Base-by-base conservation (phyloP, 2,329 filamentous ascomycete genomes). In the Scleromitrula shiraiana region DNA sequence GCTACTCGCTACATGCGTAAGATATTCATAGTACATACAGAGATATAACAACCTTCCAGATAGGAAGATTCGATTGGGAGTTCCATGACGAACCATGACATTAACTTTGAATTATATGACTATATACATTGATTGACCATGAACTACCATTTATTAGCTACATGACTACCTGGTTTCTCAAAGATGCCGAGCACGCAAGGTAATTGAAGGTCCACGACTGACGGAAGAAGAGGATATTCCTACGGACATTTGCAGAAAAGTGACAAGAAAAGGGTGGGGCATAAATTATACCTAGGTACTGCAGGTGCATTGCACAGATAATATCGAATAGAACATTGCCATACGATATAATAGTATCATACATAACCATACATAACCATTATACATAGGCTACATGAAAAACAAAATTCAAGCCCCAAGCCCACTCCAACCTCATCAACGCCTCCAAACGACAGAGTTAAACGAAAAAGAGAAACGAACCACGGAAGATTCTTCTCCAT, bases 191-290 rank as follows among this genome's bases (percentile, higher is more conserved):
- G 37, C 37, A 47, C n/a, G 44, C 32, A 41, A 35, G 26, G 15
- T 20, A 41, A 46, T n/a, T 41, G 44, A 27, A 41, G 37, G 36
- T 41, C 37, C 37, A 41, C 36, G 37, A 41, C 37, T 12, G 37
- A 41, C 37, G 29, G 44, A 41, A 47, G 36, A 39, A 30, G 43
- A 35, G 22, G 22, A 22, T 15, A 24, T 41, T 39, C 10, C 2
- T 24, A 35, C 44, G 44, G 44, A 27, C 29, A 22, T 41, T 35
- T 29, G 44, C 37, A 47, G 44, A n/a, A 41, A 23, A 22, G n/a
- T n/a, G n/a, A n/a, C n/a, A 30, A 20, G 19, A 37, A 9, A 41
- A 41, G 35, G 44, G 44, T 47, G 44, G 44, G 44, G 22, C 37
- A 33, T n/a, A 24, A 17, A 30, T 24, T 24, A 46, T 46, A 24